These are phyloP conservation scores for Pouteria campechiana DNA, from an alignment of 179 eudicot genomes.

Conservation along the genomic window DNA sequence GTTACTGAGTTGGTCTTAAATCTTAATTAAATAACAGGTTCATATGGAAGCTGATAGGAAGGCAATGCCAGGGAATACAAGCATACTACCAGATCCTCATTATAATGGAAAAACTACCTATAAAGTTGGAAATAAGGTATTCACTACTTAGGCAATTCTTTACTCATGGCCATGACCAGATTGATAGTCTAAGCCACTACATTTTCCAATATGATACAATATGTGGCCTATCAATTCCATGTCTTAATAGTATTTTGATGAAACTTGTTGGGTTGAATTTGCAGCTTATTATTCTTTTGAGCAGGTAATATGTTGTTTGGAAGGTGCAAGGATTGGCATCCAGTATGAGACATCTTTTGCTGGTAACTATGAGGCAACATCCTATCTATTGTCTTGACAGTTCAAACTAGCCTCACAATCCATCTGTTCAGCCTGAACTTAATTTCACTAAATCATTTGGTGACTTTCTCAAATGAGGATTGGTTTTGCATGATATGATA, in stretches of 20 bases:
- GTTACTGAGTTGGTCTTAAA: too few relatives aligned
- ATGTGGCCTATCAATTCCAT: too few relatives aligned
- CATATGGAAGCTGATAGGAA: conserved; percentile 96
- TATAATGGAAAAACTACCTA: conserved; percentile 67
- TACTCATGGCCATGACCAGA: too few relatives aligned
- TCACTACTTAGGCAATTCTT: neutral
- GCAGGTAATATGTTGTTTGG: conserved; percentile 86
- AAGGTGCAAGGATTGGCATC: conserved; percentile 95
- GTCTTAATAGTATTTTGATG: too few relatives aligned
- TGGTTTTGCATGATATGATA: too few relatives aligned
- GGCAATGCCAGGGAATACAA: conserved; percentile 44
- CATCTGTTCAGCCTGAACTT: too few relatives aligned
- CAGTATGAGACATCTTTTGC: conserved; percentile 94
- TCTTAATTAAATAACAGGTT: conserved; percentile 72
- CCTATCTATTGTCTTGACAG: too few relatives aligned
- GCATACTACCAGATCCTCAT: conserved; percentile 27
- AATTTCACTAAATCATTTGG: too few relatives aligned
- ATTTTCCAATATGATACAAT: too few relatives aligned
- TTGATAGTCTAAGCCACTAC: too few relatives aligned
- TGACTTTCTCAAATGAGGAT: too few relatives aligned
- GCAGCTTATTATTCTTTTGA: conserved; percentile 2
- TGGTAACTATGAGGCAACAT: conserved; percentile 41
- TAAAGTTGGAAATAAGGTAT: conserved; percentile 88
- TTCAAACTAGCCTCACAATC: too few relatives aligned
- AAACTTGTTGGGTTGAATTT: neutral